Percentiles rank a stretch among this genome's conserved stretches.
These are phyloP conservation scores for Xylaria sp. DNA, from an alignment of 2,329 filamentous ascomycete genomes.

Conservation along the genomic window DNA sequence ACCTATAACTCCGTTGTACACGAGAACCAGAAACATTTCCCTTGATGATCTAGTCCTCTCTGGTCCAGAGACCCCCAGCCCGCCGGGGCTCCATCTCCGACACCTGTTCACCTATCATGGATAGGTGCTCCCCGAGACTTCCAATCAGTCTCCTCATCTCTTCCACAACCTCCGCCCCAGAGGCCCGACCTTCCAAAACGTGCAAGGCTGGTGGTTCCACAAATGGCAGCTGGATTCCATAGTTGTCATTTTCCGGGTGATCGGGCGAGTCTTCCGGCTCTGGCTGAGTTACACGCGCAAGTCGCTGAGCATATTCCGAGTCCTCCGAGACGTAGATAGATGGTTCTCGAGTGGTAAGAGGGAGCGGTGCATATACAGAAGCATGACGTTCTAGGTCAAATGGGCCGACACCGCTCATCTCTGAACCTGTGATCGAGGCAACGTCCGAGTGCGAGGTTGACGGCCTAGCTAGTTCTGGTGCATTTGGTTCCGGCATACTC, in stretches of 20 bases:
- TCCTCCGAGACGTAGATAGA: slow-evolving; percentile 71
- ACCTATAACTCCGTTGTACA: slow-evolving; percentile 23
- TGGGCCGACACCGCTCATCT: slow-evolving; percentile 64
- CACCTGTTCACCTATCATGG: slow-evolving; percentile 57
- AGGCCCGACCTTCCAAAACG: slow-evolving; percentile 66
- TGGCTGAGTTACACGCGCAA: slow-evolving; percentile 36
- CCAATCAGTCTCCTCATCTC: slow-evolving; percentile 62
- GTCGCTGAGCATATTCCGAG: slow-evolving; percentile 56
- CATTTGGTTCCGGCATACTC: slow-evolving; percentile 61
- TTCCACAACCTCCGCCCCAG: slow-evolving; percentile 61
- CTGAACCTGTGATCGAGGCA: slow-evolving; percentile 65
- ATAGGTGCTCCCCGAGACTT: slow-evolving; percentile 61
- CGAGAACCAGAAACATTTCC: neutral
- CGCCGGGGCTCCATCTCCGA: slow-evolving; percentile 52
- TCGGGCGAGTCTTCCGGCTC: slow-evolving; percentile 26
- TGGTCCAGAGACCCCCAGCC: slow-evolving; percentile 33
- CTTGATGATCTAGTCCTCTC: slow-evolving; percentile 23
- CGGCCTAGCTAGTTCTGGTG: slow-evolving; percentile 60
- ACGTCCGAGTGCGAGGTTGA: slow-evolving; percentile 70
- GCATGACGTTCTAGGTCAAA: slow-evolving; percentile 73
- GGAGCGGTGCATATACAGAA: slow-evolving; percentile 60
- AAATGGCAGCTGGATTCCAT: slow-evolving; percentile 47
- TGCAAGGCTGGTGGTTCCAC: slow-evolving; percentile 60
- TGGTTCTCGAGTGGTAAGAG: slow-evolving; percentile 59
- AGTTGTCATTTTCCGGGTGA: slow-evolving; percentile 20